These are phyloP conservation scores for Xylaria hypoxylon DNA, from an alignment of 2,329 filamentous ascomycete species.

Conservation along the genomic window DNA sequence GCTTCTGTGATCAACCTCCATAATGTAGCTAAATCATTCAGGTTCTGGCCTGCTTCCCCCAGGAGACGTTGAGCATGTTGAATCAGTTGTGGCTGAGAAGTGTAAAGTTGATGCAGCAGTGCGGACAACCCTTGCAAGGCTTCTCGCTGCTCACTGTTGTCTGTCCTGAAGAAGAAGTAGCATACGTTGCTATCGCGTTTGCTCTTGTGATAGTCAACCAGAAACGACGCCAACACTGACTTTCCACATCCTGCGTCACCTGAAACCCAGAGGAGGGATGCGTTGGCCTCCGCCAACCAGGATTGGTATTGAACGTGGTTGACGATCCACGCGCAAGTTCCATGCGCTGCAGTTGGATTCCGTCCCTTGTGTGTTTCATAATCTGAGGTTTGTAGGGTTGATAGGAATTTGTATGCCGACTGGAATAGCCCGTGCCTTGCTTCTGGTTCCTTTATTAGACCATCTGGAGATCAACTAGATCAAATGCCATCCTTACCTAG, in stretches of 20 bases:
- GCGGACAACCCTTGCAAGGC: background rate
- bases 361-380: background rate
- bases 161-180: conserved; percentile 7
- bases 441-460: too few relatives aligned
- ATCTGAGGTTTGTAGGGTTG: too few relatives aligned
- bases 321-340: background rate
- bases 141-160: background rate
- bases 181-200: background rate
- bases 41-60: too few relatives aligned
- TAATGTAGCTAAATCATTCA: too few relatives aligned
- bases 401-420: too few relatives aligned
- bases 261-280: conserved; percentile 1
- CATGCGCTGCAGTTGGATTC: background rate
- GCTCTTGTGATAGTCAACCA: background rate
- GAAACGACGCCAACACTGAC: background rate
- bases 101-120: background rate
- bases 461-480: too few relatives aligned
- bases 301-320: background rate
- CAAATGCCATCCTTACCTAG: too few relatives aligned
- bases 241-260: conserved; percentile 12
- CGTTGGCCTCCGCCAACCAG: background rate
- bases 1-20: too few relatives aligned
- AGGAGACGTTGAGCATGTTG: too few relatives aligned
- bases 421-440: too few relatives aligned
- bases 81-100: background rate